phyloP scores from a whole-genome alignment of 139 green algal species.

The Tetraselmis striata region DNA sequence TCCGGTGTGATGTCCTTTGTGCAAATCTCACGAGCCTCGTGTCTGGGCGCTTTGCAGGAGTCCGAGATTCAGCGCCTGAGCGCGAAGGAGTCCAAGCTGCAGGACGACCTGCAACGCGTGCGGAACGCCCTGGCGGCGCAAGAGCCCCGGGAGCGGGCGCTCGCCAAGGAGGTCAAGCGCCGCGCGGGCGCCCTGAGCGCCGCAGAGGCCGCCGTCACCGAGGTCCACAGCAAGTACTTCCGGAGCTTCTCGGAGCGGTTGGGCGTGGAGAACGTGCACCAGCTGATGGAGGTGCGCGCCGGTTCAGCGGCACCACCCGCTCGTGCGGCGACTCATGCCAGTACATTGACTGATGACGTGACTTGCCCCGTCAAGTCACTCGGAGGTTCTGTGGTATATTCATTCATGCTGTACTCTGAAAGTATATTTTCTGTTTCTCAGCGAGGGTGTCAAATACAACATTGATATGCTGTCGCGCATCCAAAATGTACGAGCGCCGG shows the following conservation, averaged over 20 bases:
- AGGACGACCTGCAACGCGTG: slow-evolving; percentile 4
- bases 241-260: background rate
- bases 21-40: no score
- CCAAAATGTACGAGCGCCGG: no score
- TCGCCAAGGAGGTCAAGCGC: slow-evolving; percentile 6
- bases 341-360: no score
- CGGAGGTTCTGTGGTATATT: no score
- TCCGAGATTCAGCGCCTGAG: background rate
- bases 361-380: no score
- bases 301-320: no score
- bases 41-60: slow-evolving; percentile 2
- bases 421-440: no score
- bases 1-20: no score
- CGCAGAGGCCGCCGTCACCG: background rate
- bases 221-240: background rate
- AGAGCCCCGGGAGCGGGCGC: background rate
- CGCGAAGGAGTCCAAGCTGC: background rate
- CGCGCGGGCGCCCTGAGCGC: slow-evolving; percentile 1
- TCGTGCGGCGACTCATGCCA: no score
- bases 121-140: background rate
- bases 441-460: no score
- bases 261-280: slow-evolving; percentile 1
- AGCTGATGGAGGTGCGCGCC: background rate
- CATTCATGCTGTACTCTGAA: no score
- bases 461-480: no score